Evolutionary conservation across 768 basidiomycete genomes (phyloP).

Genomic region (Trametes villosa): DNA sequence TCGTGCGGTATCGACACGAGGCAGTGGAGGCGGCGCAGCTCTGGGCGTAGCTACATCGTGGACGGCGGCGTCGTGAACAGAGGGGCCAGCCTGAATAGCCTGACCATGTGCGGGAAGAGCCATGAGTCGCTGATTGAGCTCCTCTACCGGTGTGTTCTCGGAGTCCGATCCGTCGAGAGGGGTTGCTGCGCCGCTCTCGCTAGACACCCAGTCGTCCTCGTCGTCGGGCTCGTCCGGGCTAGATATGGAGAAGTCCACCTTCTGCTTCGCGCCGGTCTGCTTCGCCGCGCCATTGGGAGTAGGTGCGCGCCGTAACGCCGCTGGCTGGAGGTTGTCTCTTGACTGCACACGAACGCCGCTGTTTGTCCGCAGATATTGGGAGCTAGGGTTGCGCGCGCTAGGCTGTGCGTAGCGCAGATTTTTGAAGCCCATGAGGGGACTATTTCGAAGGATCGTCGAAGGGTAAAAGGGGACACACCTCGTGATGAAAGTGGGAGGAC

Average conservation of each 20-base stretch:
- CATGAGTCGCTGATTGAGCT: slow-evolving; percentile 16
- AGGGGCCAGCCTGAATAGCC: slow-evolving; percentile 20
- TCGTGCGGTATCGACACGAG: slow-evolving; percentile 29
- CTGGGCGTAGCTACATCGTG: slow-evolving; percentile 36
- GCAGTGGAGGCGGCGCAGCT: slow-evolving; percentile 30
- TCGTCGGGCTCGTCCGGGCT: slow-evolving; percentile 51
- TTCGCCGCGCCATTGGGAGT: slow-evolving; percentile 21
- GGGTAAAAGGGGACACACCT: slow-evolving; percentile 44
- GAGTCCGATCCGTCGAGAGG: slow-evolving; percentile 57
- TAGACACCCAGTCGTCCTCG: slow-evolving; percentile 80
- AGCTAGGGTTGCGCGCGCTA: slow-evolving; percentile 24
- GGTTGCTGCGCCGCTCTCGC: slow-evolving; percentile 75
- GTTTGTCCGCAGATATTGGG: slow-evolving; percentile 29
- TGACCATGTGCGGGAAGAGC: slow-evolving; percentile 14
- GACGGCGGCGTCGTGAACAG: slow-evolving; percentile 25
- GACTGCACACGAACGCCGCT: slow-evolving; percentile 32
- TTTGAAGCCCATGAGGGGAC: slow-evolving; percentile 1
- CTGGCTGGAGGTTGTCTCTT: slow-evolving; percentile 30
- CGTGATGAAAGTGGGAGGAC: slow-evolving; percentile 42
- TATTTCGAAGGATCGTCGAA: slow-evolving; percentile 10
- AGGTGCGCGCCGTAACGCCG: slow-evolving; percentile 28
- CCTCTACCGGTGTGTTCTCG: slow-evolving; percentile 36
- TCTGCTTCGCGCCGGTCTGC: slow-evolving; percentile 35
- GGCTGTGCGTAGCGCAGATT: slow-evolving; percentile 22
- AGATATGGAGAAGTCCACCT: slow-evolving; percentile 63